Base-by-base conservation (phyloP, 768 basidiomycete genomes). In the Xerocomellus chrysenteron region DNA sequence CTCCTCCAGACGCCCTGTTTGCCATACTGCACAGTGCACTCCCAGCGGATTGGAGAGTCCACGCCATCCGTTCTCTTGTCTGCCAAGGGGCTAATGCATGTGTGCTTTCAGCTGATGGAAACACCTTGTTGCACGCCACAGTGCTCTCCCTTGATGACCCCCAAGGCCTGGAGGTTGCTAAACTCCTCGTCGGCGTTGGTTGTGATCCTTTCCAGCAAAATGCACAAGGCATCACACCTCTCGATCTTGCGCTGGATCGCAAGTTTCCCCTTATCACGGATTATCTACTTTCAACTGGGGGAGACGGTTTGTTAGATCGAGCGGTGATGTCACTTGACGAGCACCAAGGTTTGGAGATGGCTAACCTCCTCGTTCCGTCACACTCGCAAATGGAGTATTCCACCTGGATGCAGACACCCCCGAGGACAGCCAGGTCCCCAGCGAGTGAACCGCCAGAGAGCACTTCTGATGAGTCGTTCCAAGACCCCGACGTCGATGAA, bases 391-490 rank as follows among this genome's bases (percentile, higher is more conserved):
- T 37, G 37, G 57, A 21, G 6, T 56, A 70, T 51, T 26, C 57
- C 32, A 16, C 47, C 36, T 64, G 64, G 58, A 56, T 48, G 28
- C 60, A 57, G 16, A 58, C 58, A 3, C 47, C 57, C 11, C 48
- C 58, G 5, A 57, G 56, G 54, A 30, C 51, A n/a, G 11, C 41
- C 24, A 58, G 60, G 53, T 73, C 72, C 19, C 66, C 72, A 4
- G 66, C 58, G 17, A 72, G 72, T 46, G 58, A 68, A 32, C 67
- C 66, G 10, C 56, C 70, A 1, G 70, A 72, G 45, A 68, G 67
- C 56, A 71, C 56, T 44, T 67, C 67, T 10, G 69, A 68, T 32
- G 62, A 68, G 41, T 72, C 65, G 14, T 58, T 55, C 47, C 70
- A 63, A 50, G 72, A 65, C 42, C 70, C 72, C 7, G 72, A 68